Percentiles rank a stretch among this genome's conserved stretches.
These are phyloP conservation scores for Meredithiella fracta DNA, from an alignment of 2,329 filamentous ascomycete genomes.

Conservation along the genomic window DNA sequence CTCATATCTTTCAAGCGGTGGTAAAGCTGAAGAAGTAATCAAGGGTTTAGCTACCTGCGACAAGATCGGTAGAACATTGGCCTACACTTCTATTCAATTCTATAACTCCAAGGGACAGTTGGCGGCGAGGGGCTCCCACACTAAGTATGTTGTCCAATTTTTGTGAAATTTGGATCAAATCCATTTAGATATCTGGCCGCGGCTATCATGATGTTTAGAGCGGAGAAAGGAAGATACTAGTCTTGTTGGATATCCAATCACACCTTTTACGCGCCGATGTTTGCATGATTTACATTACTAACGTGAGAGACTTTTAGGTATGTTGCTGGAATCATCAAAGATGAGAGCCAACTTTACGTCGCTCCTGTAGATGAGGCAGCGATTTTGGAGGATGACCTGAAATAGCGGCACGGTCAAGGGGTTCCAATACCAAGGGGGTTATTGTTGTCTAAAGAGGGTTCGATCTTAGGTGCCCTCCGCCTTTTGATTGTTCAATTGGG, in stretches of 20 bases:
- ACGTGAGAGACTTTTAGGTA: conserved; percentile 3
- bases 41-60: conserved; percentile 42
- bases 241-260: too few relatives aligned
- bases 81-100: conserved; percentile 44
- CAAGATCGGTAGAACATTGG: conserved; percentile 48
- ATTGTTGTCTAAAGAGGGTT: too few relatives aligned
- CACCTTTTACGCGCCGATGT: too few relatives aligned
- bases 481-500: too few relatives aligned
- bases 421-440: too few relatives aligned
- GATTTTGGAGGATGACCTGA: conserved; percentile 13
- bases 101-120: conserved; percentile 41
- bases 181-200: neutral
- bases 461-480: too few relatives aligned
- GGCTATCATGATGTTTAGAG: too few relatives aligned
- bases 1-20: conserved; percentile 45
- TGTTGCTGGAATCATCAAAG: conserved; percentile 8
- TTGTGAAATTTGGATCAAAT: neutral
- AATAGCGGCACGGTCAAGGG: neutral
- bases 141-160: conserved; percentile 33
- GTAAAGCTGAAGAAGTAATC: conserved; percentile 38
- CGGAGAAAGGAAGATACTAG: too few relatives aligned
- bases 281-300: too few relatives aligned
- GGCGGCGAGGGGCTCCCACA: conserved; percentile 47
- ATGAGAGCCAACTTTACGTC: conserved; percentile 3
- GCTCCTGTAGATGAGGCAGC: conserved; percentile 6